phyloP scores from a whole-genome alignment of 257 asterid genomes.

The Salvia hispanica region DNA sequence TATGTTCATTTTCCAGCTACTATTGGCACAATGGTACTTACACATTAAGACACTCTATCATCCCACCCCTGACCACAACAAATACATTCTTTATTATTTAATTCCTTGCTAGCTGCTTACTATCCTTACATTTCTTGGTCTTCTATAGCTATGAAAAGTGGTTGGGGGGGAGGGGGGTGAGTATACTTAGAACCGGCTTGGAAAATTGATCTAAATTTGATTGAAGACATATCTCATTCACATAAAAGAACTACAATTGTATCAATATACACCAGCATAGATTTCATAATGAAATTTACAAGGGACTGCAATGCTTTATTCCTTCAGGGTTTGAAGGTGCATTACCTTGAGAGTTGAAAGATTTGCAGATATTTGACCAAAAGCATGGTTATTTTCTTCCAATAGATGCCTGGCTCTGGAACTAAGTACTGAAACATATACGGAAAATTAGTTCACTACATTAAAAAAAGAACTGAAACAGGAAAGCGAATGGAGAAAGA shows the following conservation, averaged over 20 bases:
- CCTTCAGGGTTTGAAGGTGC: constrained; percentile 17
- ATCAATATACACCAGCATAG: constrained; percentile 10
- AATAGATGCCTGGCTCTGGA: constrained; percentile 60
- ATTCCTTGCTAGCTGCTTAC: constrained; percentile 20
- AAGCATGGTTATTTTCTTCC: constrained; percentile 72
- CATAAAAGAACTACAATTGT: constrained; percentile 20
- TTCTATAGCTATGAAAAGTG: not conserved
- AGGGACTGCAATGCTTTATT: constrained; percentile 1
- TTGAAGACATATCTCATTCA: constrained; percentile 18
- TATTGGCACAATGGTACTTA: not conserved
- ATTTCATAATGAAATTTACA: constrained; percentile 19
- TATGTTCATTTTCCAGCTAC: not conserved
- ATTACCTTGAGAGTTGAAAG: constrained; percentile 72
- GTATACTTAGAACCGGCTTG: constrained; percentile 7
- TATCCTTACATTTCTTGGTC: not conserved
- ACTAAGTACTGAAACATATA: constrained; percentile 50
- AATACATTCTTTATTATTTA: not conserved
- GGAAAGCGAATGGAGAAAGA: not conserved
- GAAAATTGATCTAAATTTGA: constrained; percentile 18
- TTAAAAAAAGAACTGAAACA: not conserved
- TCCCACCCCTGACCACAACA: not conserved
- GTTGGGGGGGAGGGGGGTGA: no score
- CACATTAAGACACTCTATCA: not conserved
- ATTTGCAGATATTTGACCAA: constrained; percentile 74
- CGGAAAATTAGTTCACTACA: constrained; percentile 26